Percentiles rank a stretch among this genome's conserved stretches.
Conservation (phyloP, 306 rosid genomes). For the Cucurbita pepo region DNA sequence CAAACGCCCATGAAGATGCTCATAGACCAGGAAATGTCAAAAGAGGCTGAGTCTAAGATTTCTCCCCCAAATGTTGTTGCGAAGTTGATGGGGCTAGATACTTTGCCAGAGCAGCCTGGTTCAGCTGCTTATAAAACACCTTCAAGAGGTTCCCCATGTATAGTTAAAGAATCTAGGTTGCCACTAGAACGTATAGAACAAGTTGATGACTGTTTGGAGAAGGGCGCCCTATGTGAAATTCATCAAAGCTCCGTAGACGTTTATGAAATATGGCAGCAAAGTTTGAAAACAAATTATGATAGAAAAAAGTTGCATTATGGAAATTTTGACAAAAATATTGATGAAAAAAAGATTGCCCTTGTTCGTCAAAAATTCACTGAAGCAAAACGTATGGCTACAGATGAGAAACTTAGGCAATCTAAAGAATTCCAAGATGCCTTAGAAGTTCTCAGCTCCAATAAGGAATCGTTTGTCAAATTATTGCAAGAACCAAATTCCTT, state of each 20-base stretch:
- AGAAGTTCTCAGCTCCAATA: conserved; percentile 72
- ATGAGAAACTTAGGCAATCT: conserved; percentile 53
- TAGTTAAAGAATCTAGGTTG: conserved; percentile 23
- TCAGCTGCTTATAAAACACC: conserved; percentile 36
- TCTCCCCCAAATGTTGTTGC: conserved; percentile 74
- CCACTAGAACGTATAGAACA: conserved; percentile 37
- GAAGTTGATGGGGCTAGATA: conserved; percentile 87
- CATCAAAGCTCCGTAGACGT: conserved; percentile 36
- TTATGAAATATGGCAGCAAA: conserved; percentile 60
- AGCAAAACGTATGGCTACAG: conserved; percentile 46
- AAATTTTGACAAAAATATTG: conserved; percentile 28
- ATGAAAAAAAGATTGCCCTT: conserved; percentile 51
- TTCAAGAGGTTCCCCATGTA: conserved; percentile 30
- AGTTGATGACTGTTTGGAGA: conserved; percentile 30
- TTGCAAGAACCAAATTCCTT: conserved; percentile 43
- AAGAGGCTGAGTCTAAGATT: conserved; percentile 40
- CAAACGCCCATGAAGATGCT: conserved; percentile 62
- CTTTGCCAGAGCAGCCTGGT: conserved; percentile 42
- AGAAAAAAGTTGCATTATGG: conserved; percentile 51
- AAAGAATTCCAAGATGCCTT: conserved; percentile 65
- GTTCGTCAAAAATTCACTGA: conserved; percentile 61
- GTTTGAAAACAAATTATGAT: conserved; percentile 28
- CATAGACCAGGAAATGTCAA: conserved; percentile 71
- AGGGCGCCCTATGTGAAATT: conserved; percentile 31
- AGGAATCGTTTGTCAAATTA: conserved; percentile 51